A percentile compares a stretch with the other conserved stretches of the same genome.
phyloP scores from a whole-genome alignment of 257 asterid genomes.

The Scutellaria galericulata region DNA sequence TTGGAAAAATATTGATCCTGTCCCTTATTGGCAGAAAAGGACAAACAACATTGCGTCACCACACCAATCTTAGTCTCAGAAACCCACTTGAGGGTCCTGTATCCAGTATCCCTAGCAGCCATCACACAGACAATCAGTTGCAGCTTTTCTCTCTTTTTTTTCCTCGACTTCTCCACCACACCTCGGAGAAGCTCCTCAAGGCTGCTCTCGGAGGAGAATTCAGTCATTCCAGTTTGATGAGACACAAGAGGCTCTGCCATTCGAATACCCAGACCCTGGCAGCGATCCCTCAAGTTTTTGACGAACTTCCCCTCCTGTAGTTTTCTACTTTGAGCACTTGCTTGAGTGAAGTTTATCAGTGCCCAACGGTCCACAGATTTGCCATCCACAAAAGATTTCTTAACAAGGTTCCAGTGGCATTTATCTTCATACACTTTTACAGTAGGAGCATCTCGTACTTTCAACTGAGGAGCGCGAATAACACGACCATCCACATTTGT shows the following conservation, averaged over 20 bases:
- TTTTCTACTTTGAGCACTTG: too few species aligned
- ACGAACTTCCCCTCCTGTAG: slow-evolving; percentile 37
- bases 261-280: slow-evolving; percentile 46
- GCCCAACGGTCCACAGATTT: slow-evolving; percentile 68
- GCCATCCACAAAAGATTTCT: slow-evolving; percentile 51
- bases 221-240: slow-evolving; percentile 38
- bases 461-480: slow-evolving; percentile 60
- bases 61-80: slow-evolving; percentile 64
- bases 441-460: slow-evolving; percentile 39
- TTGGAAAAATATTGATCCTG: slow-evolving; percentile 66
- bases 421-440: slow-evolving; percentile 55
- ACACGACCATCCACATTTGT: slow-evolving; percentile 63
- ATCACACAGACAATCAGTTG: slow-evolving; percentile 68
- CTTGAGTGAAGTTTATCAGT: slow-evolving; percentile 60
- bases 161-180: slow-evolving; percentile 38
- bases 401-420: slow-evolving; percentile 69
- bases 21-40: slow-evolving; percentile 34
- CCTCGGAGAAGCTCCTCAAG: slow-evolving; percentile 43
- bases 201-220: slow-evolving; percentile 34
- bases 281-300: slow-evolving; percentile 34
- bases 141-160: slow-evolving; percentile 32
- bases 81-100: slow-evolving; percentile 67
- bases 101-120: slow-evolving; percentile 54
- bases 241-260: slow-evolving; percentile 50
- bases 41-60: slow-evolving; percentile 66